Evolutionary conservation across 2,329 filamentous ascomycete genomes (phyloP).

Genomic region (Didymella keratinophila): DNA sequence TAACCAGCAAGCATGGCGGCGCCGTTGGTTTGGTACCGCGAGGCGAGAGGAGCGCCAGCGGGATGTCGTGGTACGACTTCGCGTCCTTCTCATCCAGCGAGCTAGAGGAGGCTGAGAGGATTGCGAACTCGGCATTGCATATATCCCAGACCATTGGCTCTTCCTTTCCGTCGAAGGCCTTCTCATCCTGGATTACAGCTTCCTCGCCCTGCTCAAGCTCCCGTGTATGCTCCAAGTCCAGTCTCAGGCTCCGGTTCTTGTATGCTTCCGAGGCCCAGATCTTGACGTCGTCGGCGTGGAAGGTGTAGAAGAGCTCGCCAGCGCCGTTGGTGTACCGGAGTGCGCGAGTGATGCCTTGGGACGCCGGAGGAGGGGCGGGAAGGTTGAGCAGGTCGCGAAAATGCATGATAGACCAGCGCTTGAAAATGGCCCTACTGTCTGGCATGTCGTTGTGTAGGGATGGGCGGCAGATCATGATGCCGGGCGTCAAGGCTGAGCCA

Average conservation of each 20-base stretch:
- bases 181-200: not conserved
- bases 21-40: not conserved
- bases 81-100: not conserved
- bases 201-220: constrained; percentile 16
- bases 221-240: constrained; percentile 29
- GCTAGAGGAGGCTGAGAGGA: constrained; percentile 10
- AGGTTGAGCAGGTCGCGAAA: constrained; percentile 27
- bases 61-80: not conserved
- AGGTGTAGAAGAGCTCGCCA: constrained; percentile 19
- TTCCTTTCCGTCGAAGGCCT: constrained; percentile 4
- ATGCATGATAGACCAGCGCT: constrained; percentile 34
- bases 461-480: constrained; percentile 27
- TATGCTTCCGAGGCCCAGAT: constrained; percentile 16
- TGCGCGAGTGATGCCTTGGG: constrained; percentile 2
- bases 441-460: constrained; percentile 15
- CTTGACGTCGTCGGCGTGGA: constrained; percentile 7
- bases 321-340: constrained; percentile 11
- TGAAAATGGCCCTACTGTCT: constrained; percentile 14
- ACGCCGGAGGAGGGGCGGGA: not conserved
- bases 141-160: constrained; percentile 30
- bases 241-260: constrained; percentile 8
- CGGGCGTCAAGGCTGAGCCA: not conserved
- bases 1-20: constrained; percentile 1
- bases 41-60: not conserved
- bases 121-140: constrained; percentile 24